Percentiles rank a stretch among this genome's conserved stretches.
Conservation (phyloP, 352 stramenopile genomes). For the Halophytophthora batemanensis region DNA sequence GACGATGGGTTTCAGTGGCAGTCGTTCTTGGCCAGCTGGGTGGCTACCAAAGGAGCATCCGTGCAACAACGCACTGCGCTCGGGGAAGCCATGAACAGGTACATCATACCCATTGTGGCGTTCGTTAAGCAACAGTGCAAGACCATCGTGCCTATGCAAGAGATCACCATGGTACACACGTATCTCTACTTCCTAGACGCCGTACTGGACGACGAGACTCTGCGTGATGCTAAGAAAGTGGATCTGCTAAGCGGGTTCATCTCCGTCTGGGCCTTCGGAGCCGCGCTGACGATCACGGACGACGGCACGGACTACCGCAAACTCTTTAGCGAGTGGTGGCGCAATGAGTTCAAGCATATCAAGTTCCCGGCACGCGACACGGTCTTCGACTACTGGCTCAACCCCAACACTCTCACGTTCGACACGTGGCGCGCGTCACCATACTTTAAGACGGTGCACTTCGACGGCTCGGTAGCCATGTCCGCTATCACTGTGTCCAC, state of each 20-base stretch:
- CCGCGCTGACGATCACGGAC: conserved; percentile 83
- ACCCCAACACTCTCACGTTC: conserved; percentile 86
- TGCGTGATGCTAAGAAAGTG: conserved; percentile 61
- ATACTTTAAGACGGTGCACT: conserved; percentile 85
- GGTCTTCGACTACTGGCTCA: conserved; percentile 97
- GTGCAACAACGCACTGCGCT: conserved; percentile 49
- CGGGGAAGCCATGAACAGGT: conserved; percentile 79
- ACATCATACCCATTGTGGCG: conserved; percentile 79
- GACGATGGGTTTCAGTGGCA: conserved; percentile 91
- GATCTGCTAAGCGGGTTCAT: conserved; percentile 91
- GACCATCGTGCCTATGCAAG: conserved; percentile 88
- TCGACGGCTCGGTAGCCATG: conserved; percentile 73
- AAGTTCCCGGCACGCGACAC: conserved; percentile 93
- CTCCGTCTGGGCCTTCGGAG: conserved; percentile 92
- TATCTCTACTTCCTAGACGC: conserved; percentile 92
- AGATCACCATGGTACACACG: conserved; percentile 89
- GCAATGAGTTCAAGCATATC: conserved; percentile 90
- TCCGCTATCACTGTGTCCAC: conserved; percentile 91
- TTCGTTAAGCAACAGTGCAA: conserved; percentile 88
- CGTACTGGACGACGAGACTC: conserved; percentile 66
- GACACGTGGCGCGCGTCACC: conserved; percentile 93
- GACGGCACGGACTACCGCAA: conserved; percentile 93
- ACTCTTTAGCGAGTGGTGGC: conserved; percentile 94
- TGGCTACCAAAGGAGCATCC: conserved; percentile 66
- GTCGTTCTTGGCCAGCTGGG: conserved; percentile 91